phyloP scores from a whole-genome alignment of 2,329 filamentous ascomycete species.

The Diplodia scrobiculata region DNA sequence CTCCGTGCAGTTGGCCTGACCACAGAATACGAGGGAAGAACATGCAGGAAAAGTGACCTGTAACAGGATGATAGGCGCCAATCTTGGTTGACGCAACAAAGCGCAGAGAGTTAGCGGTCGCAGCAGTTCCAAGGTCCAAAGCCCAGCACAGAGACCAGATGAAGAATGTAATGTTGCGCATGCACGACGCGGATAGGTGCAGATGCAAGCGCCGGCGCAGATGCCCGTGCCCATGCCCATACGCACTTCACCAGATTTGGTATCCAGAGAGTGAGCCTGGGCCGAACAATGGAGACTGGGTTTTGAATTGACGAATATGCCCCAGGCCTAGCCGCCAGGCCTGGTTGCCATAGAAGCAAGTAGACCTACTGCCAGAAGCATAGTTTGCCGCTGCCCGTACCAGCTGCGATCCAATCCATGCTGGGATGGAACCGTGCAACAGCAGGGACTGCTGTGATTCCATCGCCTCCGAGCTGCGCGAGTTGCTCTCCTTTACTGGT shows the following conservation, averaged over 20 bases:
- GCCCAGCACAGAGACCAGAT: neutral
- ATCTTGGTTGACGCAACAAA: neutral
- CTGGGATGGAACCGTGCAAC: constrained; percentile 88
- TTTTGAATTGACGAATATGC: neutral
- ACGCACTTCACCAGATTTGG: neutral
- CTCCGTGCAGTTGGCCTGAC: neutral
- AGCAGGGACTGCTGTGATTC: constrained; percentile 90
- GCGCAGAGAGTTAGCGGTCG: neutral
- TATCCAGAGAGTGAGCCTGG: neutral
- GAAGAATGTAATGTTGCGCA: neutral
- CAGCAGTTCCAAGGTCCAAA: neutral
- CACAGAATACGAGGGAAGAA: neutral
- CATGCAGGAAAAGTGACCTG: neutral
- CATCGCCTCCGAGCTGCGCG: constrained; percentile 82
- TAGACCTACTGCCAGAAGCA: constrained; percentile 75
- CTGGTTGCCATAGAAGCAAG: neutral
- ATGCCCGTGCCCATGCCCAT: too few species aligned
- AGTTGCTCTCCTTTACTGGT: constrained; percentile 80
- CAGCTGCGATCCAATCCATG: constrained; percentile 87
- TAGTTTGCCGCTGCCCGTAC: constrained; percentile 87
- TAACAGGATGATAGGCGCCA: neutral
- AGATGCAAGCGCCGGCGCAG: neutral
- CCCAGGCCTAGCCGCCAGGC: neutral
- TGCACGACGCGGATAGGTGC: neutral
- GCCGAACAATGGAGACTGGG: too few species aligned